These are phyloP conservation scores for Mercurialis annua DNA, from an alignment of 345 rosid species.

Conservation along the genomic window DNA sequence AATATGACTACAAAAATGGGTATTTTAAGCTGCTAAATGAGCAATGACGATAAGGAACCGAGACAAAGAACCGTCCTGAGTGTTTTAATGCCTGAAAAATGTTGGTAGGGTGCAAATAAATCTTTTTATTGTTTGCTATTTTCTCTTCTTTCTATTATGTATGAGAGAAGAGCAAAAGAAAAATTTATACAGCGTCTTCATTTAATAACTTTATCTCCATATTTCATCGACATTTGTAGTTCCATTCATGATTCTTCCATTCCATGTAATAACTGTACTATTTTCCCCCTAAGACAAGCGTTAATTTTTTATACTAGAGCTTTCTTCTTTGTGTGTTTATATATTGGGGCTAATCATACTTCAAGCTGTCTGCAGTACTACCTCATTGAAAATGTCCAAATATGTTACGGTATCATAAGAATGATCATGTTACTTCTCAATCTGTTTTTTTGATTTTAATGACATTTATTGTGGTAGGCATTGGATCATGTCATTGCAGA, in stretches of 20 bases:
- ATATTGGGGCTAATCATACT: neutral
- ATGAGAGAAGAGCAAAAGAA: neutral
- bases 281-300: slow-evolving; percentile 2
- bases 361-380: neutral
- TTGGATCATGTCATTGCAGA: slow-evolving; percentile 90
- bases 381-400: slow-evolving; percentile 4
- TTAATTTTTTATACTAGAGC: neutral
- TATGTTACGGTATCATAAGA: neutral
- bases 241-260: too few species aligned
- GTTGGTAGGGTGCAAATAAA: neutral
- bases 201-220: neutral
- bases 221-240: too few species aligned
- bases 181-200: neutral
- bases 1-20: neutral
- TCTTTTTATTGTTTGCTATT: neutral
- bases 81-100: neutral
- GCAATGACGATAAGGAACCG: neutral
- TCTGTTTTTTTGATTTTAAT: neutral
- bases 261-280: neutral
- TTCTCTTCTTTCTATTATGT: neutral
- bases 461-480: slow-evolving; percentile 52
- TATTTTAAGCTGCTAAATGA: neutral
- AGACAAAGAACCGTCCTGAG: neutral
- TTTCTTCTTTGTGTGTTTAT: neutral
- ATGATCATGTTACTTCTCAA: neutral